Evolutionary conservation across 2,329 filamentous ascomycete genomes (phyloP).

Genomic region (Penicillium brasilianum): DNA sequence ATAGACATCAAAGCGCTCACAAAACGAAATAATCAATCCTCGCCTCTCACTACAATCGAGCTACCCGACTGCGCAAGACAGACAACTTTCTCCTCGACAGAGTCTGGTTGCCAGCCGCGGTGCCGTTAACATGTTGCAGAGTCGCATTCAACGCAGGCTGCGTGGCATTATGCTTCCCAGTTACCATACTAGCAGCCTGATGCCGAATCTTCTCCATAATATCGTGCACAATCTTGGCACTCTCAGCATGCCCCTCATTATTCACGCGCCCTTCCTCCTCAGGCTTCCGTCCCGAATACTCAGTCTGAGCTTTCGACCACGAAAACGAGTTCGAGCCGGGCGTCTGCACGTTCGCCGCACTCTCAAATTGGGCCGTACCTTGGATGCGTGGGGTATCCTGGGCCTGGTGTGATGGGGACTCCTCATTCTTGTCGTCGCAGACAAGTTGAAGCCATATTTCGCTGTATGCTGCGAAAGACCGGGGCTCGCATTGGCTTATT

Average conservation of each 20-base stretch:
- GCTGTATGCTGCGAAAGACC: constrained; percentile 32
- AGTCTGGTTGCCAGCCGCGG: constrained; percentile 24
- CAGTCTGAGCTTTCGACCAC: constrained; percentile 14
- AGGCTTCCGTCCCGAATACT: constrained; percentile 22
- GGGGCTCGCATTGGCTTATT: constrained; percentile 32
- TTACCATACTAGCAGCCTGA: constrained; percentile 20
- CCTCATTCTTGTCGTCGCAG: constrained; percentile 27
- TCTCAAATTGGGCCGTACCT: constrained; percentile 12
- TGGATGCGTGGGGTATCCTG: constrained; percentile 20
- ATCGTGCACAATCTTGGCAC: constrained; percentile 21
- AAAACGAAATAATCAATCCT: neutral
- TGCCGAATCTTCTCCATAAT: constrained; percentile 27
- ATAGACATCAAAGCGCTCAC: constrained; percentile 13
- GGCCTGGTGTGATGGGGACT: constrained; percentile 14
- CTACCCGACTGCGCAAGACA: constrained; percentile 27
- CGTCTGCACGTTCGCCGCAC: constrained; percentile 23
- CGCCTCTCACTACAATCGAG: constrained; percentile 10
- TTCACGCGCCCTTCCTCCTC: constrained; percentile 27
- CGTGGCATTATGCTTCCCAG: constrained; percentile 24
- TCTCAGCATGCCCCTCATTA: constrained; percentile 27
- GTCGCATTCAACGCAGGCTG: constrained; percentile 15
- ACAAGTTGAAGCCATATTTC: constrained; percentile 40
- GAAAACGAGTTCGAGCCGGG: constrained; percentile 29
- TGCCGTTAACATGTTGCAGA: constrained; percentile 21
- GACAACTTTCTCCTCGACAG: constrained; percentile 29